These are phyloP conservation scores for Tremella fuciformis DNA, from an alignment of 768 basidiomycete species.

Conservation along the genomic window DNA sequence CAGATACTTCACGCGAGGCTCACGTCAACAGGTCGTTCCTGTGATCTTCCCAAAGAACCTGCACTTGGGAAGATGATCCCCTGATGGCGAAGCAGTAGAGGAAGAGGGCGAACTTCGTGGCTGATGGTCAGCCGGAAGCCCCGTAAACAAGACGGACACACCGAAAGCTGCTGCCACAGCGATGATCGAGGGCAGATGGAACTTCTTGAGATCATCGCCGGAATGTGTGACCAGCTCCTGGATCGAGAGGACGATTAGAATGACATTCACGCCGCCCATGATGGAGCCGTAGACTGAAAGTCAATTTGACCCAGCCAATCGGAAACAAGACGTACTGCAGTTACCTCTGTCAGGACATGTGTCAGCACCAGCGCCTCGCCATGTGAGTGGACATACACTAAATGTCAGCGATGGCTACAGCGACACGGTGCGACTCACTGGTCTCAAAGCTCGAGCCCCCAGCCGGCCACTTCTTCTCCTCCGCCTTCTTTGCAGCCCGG, in stretches of 20 bases:
- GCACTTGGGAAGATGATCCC: constrained; percentile 81
- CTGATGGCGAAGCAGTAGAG: constrained; percentile 78
- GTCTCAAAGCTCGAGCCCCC: constrained; percentile 86
- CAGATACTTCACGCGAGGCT: constrained; percentile 55
- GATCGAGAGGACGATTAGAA: constrained; percentile 78
- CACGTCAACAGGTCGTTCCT: constrained; percentile 85
- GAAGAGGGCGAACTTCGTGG: constrained; percentile 80
- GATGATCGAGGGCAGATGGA: constrained; percentile 78
- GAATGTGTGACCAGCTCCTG: constrained; percentile 65
- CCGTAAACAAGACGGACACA: constrained; percentile 44
- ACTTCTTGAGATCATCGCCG: constrained; percentile 58
- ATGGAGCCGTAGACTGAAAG: constrained; percentile 68
- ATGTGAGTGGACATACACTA: constrained; percentile 3
- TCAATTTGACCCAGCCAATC: constrained; percentile 65
- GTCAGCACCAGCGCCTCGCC: background rate
- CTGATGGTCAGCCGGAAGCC: constrained; percentile 59
- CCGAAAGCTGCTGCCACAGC: constrained; percentile 81
- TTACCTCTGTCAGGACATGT: constrained; percentile 25
- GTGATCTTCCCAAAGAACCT: constrained; percentile 95
- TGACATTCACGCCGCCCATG: constrained; percentile 87
- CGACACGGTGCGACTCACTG: constrained; percentile 29
- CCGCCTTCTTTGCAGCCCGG: constrained; percentile 66
- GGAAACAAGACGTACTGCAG: constrained; percentile 22
- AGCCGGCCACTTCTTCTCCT: constrained; percentile 84
- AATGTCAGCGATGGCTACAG: constrained; percentile 7